phyloP scores from a whole-genome alignment of 495 filamentous ascomycete species.

The Xylaria grammica region DNA sequence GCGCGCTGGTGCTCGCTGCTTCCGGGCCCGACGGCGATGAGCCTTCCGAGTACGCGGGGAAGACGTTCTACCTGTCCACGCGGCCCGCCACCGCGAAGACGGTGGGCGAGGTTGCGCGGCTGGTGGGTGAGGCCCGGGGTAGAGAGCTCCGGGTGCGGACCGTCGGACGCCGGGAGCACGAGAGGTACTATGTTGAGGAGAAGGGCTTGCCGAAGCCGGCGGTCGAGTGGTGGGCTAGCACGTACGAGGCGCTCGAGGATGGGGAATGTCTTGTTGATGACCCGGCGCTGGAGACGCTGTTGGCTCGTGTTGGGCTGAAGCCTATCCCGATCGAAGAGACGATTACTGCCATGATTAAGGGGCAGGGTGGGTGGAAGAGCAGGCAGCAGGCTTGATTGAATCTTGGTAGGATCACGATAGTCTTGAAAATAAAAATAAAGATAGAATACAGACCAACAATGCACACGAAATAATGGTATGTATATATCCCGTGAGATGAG shows the following conservation, averaged over 20 bases:
- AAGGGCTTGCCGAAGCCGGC: slow-evolving; percentile 36
- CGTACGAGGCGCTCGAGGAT: slow-evolving; percentile 48
- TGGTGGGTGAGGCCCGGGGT: slow-evolving; percentile 38
- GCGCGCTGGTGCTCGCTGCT: slow-evolving; percentile 39
- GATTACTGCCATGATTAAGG: slow-evolving; percentile 34
- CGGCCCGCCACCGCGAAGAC: slow-evolving; percentile 29
- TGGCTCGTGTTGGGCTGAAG: slow-evolving; percentile 40
- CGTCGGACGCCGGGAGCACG: slow-evolving; percentile 43
- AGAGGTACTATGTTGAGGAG: slow-evolving; percentile 44
- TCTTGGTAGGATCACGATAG: background rate
- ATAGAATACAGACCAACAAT: no score
- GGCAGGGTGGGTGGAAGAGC: background rate
- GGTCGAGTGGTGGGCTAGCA: slow-evolving; percentile 53
- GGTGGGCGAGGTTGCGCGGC: slow-evolving; percentile 41
- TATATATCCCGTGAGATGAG: background rate
- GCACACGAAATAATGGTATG: no score
- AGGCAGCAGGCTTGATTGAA: background rate
- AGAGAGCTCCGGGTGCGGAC: slow-evolving; percentile 26
- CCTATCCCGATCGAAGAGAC: slow-evolving; percentile 42
- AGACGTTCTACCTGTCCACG: slow-evolving; percentile 46
- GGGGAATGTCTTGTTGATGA: slow-evolving; percentile 51
- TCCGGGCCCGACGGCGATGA: slow-evolving; percentile 14
- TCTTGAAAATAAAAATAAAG: background rate
- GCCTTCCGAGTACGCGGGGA: slow-evolving; percentile 42
- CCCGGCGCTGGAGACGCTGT: slow-evolving; percentile 41